A percentile compares a stretch with the other conserved stretches of the same genome.
These are phyloP conservation scores for Metschnikowia continentalis DNA, from an alignment of 805 yeast genomes.

Conservation along the genomic window DNA sequence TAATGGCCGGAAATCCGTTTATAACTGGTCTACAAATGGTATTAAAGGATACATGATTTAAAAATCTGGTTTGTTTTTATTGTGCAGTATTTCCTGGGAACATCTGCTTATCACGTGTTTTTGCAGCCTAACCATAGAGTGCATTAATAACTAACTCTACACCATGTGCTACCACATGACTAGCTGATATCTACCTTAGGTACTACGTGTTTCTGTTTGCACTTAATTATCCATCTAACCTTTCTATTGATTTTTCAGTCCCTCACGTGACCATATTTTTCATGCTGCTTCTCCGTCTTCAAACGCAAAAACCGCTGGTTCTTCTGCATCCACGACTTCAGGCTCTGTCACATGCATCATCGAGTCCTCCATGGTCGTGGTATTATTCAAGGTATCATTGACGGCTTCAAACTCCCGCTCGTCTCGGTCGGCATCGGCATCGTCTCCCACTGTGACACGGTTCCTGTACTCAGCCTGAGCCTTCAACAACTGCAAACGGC, in stretches of 20 bases:
- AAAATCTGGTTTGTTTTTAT: too few species aligned
- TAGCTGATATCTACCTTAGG: too few species aligned
- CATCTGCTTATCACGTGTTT: too few species aligned
- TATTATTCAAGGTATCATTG: conserved; percentile 18
- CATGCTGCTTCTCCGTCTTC: conserved; percentile 6
- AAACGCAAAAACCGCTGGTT: background rate
- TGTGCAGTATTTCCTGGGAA: too few species aligned
- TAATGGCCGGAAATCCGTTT: too few species aligned
- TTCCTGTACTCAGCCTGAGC: conserved; percentile 70
- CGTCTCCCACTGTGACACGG: conserved; percentile 18
- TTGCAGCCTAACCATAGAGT: too few species aligned
- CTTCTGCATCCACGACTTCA: conserved; percentile 3
- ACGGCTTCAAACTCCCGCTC: conserved; percentile 14
- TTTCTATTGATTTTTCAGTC: background rate
- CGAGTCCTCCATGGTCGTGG: conserved; percentile 26
- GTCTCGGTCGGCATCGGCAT: conserved; percentile 15
- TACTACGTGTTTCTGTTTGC: too few species aligned
- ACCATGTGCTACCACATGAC: too few species aligned
- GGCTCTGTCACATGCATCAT: conserved; percentile 24
- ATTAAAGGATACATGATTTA: too few species aligned
- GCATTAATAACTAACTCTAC: too few species aligned
- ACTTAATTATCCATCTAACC: too few species aligned
- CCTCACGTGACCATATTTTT: background rate
- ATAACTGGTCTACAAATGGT: too few species aligned
- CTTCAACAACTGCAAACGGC: conserved; percentile 71